Evolutionary conservation across 2,329 filamentous ascomycete genomes (phyloP), one percentile per base, ranked within the genome.

Genomic region (Cercospora brassicicola): DNA sequence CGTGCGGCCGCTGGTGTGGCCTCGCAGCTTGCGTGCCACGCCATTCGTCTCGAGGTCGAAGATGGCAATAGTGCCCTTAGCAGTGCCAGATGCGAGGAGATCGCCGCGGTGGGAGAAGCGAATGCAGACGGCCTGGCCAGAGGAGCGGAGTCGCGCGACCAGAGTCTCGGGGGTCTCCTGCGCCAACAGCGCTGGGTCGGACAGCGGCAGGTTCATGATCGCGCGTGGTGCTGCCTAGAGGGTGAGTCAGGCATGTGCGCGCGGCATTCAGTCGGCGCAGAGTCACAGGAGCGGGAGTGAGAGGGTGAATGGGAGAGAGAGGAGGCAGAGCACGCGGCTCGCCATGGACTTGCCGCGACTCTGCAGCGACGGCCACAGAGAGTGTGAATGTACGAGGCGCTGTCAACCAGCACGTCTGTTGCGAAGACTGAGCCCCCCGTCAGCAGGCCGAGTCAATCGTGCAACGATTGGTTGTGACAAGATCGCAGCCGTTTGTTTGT

Each of bases 41-140:
- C 95, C 94, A 85, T 96, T 96, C 9, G 96, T 99, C 81, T 99
- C 96, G 60, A 98, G 88, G 78, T 99, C 95, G 86, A 96, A 99
- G 57, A 99, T 91, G 65, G 96, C 92, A 48, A 99, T 91, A 4
- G 93, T 95, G 73, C 95, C 95, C 82, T 99, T 95, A 70, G 88
- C 84, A 77, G 95, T 90, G 71, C 95, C 95, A 31, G 94, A 96
- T 55, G 95, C 95, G 71, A 99, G 89, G 75, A 95, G 94, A 81
- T 99, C 94, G 80, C 95, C 95, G 77, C 90, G 92, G 77, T 93
- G 92, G 77, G 94, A 97, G 86, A 99, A 99, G 72, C 94, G 92
- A 67, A 90, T 83, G 75, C 86, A 89, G 39, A 88, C 88, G 59
- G 88, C 86, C 79, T 89, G 87, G 59, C 88, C 88, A 76, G 72